These are phyloP conservation scores for Scheffersomyces segobiensis DNA, from an alignment of 1,139 yeast species.

Conservation along the genomic window DNA sequence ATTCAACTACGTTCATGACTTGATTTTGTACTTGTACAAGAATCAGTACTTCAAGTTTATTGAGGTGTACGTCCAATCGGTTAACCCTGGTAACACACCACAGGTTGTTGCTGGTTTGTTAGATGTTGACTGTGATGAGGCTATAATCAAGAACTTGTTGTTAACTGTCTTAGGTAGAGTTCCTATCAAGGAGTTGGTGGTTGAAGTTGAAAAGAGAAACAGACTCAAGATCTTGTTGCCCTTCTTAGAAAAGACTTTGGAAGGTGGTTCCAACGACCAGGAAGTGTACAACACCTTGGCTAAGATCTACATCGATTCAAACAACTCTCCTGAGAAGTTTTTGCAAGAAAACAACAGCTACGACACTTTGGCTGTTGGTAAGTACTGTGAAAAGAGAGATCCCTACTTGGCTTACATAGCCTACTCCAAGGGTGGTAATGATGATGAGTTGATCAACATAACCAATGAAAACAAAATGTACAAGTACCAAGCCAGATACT, in stretches of 20 bases:
- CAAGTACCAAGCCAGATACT: slow-evolving; percentile 96
- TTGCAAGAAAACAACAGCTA: slow-evolving; percentile 86
- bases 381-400: slow-evolving; percentile 98
- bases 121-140: slow-evolving; percentile 97
- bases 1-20: slow-evolving; percentile 87
- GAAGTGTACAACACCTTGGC: slow-evolving; percentile 95
- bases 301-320: slow-evolving; percentile 94
- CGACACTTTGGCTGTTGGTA: slow-evolving; percentile 93
- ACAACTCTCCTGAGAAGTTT: slow-evolving; percentile 96
- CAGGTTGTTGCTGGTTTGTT: slow-evolving; percentile 94
- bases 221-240: slow-evolving; percentile 89
- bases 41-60: slow-evolving; percentile 93
- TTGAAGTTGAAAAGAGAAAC: slow-evolving; percentile 95
- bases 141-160: slow-evolving; percentile 76
- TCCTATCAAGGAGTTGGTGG: slow-evolving; percentile 85
- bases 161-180: slow-evolving; percentile 92
- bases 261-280: slow-evolving; percentile 85
- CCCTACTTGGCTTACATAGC: slow-evolving; percentile 98
- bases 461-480: slow-evolving; percentile 98
- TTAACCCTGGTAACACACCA: slow-evolving; percentile 92
- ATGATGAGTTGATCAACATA: slow-evolving; percentile 82
- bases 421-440: slow-evolving; percentile 92
- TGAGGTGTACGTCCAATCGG: slow-evolving; percentile 97
- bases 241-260: slow-evolving; percentile 85
- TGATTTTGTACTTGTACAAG: slow-evolving; percentile 89